phyloP scores from a whole-genome alignment of 2,329 filamentous ascomycete genomes.

The Colletotrichum coccodes region DNA sequence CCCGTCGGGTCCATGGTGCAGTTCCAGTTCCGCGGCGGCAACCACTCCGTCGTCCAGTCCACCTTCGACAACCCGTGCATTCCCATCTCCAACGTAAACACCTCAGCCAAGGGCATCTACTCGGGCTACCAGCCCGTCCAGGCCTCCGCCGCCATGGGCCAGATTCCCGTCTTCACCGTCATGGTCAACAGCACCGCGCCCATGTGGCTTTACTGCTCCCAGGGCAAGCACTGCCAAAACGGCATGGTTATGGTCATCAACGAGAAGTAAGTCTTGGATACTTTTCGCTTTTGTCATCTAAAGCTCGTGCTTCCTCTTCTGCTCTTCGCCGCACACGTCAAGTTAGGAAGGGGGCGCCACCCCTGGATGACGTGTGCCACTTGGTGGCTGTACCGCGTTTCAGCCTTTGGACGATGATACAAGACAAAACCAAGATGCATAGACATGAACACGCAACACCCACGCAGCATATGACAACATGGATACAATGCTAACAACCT shows the following conservation, averaged over 20 bases:
- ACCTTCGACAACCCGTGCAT: conserved; percentile 77
- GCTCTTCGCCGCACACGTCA: background rate
- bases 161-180: conserved; percentile 76
- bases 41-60: conserved; percentile 85
- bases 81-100: conserved; percentile 65
- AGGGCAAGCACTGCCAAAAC: conserved; percentile 77
- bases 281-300: background rate
- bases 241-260: conserved; percentile 85
- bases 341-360: background rate
- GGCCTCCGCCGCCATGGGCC: conserved; percentile 57
- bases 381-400: conserved; percentile 6
- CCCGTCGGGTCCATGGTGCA: conserved; percentile 71
- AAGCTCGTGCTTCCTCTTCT: background rate
- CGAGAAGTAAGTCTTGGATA: conserved; percentile 65
- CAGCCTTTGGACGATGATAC: conserved; percentile 27
- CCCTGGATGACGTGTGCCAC: background rate
- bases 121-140: conserved; percentile 74
- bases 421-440: conserved; percentile 1
- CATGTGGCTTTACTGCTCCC: conserved; percentile 83
- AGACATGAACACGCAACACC: background rate
- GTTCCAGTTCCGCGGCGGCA: conserved; percentile 74
- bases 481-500: conserved; percentile 15
- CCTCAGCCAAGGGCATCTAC: conserved; percentile 69
- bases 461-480: background rate
- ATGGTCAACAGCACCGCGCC: conserved; percentile 75